These are phyloP conservation scores for Pulveroboletus sp. DNA, from an alignment of 768 basidiomycete species.

Conservation along the genomic window DNA sequence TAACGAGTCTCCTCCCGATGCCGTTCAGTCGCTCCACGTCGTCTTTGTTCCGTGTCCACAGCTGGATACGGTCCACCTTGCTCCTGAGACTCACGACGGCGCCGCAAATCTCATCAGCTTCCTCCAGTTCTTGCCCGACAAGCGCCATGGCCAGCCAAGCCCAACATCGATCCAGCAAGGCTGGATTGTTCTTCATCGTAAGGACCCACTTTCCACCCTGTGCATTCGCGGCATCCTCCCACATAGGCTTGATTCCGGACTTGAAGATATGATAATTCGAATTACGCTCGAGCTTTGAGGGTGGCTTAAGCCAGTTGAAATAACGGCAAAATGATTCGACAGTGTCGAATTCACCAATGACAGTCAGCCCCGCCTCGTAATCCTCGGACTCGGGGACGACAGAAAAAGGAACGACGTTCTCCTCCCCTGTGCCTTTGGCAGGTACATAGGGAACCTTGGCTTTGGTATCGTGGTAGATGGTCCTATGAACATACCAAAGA, in stretches of 20 bases:
- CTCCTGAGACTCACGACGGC: constrained; percentile 83
- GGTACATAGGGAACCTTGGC: constrained; percentile 46
- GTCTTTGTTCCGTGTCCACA: constrained; percentile 85
- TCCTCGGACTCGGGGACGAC: constrained; percentile 60
- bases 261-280: constrained; percentile 97
- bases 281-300: constrained; percentile 82
- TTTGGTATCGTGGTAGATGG: constrained; percentile 87
- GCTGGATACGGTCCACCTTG: constrained; percentile 85
- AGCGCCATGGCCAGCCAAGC: constrained; percentile 87
- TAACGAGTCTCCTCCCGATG: constrained; percentile 79
- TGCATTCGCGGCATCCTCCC: constrained; percentile 92
- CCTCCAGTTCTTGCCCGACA: constrained; percentile 63
- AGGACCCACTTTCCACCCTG: constrained; percentile 94
- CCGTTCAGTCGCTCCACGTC: constrained; percentile 81
- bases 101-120: constrained; percentile 71
- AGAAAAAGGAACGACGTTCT: constrained; percentile 26
- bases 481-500: constrained; percentile 46
- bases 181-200: constrained; percentile 82
- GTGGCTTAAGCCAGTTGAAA: constrained; percentile 92
- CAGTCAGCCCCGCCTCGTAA: constrained; percentile 82
- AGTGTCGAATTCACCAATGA: constrained; percentile 86
- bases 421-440: constrained; percentile 17
- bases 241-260: constrained; percentile 92
- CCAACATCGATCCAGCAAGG: constrained; percentile 83
- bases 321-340: constrained; percentile 89